phyloP scores from a whole-genome alignment of 148 eudicot genomes.

The Cornus kousa region DNA sequence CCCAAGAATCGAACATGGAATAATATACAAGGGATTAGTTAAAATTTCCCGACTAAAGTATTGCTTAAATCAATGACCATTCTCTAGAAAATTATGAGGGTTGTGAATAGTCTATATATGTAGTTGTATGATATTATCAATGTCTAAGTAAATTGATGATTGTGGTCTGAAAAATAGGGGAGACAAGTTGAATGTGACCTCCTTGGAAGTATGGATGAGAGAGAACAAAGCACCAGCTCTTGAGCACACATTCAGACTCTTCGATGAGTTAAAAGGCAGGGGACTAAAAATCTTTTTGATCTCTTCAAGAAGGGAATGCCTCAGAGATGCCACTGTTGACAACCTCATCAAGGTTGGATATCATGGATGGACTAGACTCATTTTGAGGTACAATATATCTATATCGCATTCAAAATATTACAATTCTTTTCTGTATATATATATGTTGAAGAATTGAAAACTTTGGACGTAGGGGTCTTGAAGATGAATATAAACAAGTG shows the following conservation, averaged over 20 bases:
- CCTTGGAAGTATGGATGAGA: constrained; percentile 48
- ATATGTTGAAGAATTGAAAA: background rate
- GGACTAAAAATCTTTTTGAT: constrained; percentile 42
- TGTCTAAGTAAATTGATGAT: background rate
- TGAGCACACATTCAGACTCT: constrained; percentile 34
- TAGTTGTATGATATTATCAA: too few relatives aligned
- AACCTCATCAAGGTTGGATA: constrained; percentile 51
- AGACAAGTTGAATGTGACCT: constrained; percentile 37
- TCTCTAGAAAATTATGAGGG: too few relatives aligned
- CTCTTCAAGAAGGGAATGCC: constrained; percentile 46
- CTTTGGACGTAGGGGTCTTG: constrained; percentile 26
- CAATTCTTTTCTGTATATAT: too few relatives aligned
- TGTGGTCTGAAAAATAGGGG: constrained; percentile 22
- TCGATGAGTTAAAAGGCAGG: constrained; percentile 34
- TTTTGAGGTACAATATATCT: constrained; percentile 32
- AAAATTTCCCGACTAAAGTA: too few relatives aligned
- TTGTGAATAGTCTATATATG: too few relatives aligned
- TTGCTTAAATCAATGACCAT: too few relatives aligned
- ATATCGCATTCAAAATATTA: too few relatives aligned
- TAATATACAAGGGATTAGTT: too few relatives aligned
- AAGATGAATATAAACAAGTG: constrained; percentile 37
- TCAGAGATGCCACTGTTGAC: constrained; percentile 49
- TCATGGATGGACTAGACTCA: constrained; percentile 48
- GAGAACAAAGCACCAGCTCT: constrained; percentile 43
- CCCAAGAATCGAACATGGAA: too few relatives aligned